phyloP scores from a whole-genome alignment of 148 eudicot species.

The Rhododendron kiyosumense region DNA sequence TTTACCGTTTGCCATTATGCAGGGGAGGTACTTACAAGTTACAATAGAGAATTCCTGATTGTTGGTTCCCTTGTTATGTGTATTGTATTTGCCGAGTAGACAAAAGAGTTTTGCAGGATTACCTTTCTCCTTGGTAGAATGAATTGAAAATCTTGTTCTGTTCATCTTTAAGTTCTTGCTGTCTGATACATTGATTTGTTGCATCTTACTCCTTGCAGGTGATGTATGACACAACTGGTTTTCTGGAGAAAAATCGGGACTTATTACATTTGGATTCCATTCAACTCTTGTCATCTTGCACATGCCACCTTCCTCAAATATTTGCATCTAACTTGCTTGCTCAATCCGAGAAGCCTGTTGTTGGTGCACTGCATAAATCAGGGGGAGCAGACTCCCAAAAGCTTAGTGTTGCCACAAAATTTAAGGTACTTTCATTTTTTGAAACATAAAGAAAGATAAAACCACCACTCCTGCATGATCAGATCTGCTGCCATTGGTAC shows the following conservation, averaged over 20 bases:
- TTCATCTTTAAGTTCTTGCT: neutral
- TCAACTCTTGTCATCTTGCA: slow-evolving; percentile 82
- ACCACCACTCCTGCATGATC: neutral
- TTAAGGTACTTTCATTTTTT: slow-evolving; percentile 53
- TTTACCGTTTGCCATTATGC: slow-evolving; percentile 91
- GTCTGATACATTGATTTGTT: slow-evolving; percentile 2
- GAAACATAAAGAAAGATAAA: neutral
- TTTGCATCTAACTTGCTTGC: slow-evolving; percentile 81
- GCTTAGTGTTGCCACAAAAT: slow-evolving; percentile 85
- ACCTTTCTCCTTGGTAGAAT: neutral
- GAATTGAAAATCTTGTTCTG: neutral
- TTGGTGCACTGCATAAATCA: slow-evolving; percentile 73
- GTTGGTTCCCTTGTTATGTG: neutral
- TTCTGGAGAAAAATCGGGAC: slow-evolving; percentile 94
- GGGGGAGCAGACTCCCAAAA: slow-evolving; percentile 99
- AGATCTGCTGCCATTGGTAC: neutral
- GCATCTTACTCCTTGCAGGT: slow-evolving; percentile 44
- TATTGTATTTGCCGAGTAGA: slow-evolving; percentile 1
- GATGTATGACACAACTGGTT: slow-evolving; percentile 82
- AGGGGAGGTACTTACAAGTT: slow-evolving; percentile 64
- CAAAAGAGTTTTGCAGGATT: neutral
- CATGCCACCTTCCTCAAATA: slow-evolving; percentile 58
- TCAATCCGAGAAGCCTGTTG: slow-evolving; percentile 81
- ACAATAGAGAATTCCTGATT: neutral
- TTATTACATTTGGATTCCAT: slow-evolving; percentile 71